Conservation (phyloP, 2,329 filamentous ascomycete genomes). For the Cyclaneusma minus region DNA sequence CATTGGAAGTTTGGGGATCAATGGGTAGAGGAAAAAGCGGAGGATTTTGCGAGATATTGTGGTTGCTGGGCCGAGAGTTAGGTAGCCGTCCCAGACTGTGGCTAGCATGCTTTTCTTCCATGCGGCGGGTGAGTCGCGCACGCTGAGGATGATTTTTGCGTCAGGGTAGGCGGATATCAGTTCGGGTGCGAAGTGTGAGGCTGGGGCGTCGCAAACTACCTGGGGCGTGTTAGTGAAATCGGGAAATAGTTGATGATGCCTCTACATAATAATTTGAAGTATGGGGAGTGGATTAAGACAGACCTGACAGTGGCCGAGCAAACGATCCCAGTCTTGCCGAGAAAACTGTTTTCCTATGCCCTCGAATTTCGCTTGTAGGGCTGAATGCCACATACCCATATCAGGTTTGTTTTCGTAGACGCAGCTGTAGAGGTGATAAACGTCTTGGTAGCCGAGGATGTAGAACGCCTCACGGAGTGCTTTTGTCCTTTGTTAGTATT, state of each 20-base stretch:
- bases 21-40: not conserved
- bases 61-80: not conserved
- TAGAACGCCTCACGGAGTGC: conserved; percentile 6
- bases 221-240: not conserved
- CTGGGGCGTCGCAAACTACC: conserved; percentile 1
- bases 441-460: conserved; percentile 3
- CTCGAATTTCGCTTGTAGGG: conserved; percentile 5
- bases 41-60: not conserved
- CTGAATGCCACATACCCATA: conserved; percentile 2
- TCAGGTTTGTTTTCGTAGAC: not conserved
- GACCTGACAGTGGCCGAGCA: conserved; percentile 4
- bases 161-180: conserved; percentile 9
- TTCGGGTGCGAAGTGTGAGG: conserved; percentile 15
- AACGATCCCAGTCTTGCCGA: conserved; percentile 4
- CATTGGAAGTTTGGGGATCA: not conserved
- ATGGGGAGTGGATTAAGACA: not conserved
- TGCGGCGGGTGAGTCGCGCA: conserved; percentile 6
- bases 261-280: not conserved
- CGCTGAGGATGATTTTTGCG: conserved; percentile 9
- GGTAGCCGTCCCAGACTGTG: conserved; percentile 4
- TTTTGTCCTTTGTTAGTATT: conserved; percentile 1
- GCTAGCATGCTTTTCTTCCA: conserved; percentile 6
- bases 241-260: not conserved
- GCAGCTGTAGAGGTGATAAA: conserved; percentile 5
- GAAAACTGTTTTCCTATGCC: conserved; percentile 2